Conservation (phyloP, 2,329 filamentous ascomycete genomes). For the Amauroascus verrucosus region DNA sequence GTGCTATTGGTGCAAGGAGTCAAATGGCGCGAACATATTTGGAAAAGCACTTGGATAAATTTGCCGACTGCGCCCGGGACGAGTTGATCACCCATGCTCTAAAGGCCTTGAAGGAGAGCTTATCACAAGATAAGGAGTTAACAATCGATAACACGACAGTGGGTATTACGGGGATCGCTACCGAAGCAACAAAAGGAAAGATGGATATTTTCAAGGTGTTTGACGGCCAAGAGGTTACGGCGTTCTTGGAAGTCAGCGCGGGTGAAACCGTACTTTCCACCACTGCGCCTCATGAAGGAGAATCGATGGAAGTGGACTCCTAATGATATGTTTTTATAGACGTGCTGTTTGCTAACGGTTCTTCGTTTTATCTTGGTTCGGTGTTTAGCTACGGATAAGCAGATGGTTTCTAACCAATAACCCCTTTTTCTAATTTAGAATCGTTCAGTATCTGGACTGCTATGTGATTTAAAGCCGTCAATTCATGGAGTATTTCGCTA, state of each 20-base stretch:
- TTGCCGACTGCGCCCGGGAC: slow-evolving; percentile 64
- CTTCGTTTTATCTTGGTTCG: slow-evolving; percentile 3
- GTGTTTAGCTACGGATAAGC: slow-evolving; percentile 6
- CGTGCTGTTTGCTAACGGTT: background rate
- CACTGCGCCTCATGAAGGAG: slow-evolving; percentile 36
- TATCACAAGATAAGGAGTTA: slow-evolving; percentile 94
- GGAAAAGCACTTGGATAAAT: slow-evolving; percentile 79
- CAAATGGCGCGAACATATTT: slow-evolving; percentile 98
- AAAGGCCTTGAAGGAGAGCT: slow-evolving; percentile 82
- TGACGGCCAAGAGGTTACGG: slow-evolving; percentile 76
- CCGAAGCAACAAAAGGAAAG: slow-evolving; percentile 42
- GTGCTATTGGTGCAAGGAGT: slow-evolving; percentile 87
- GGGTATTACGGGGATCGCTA: slow-evolving; percentile 62
- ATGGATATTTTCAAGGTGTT: slow-evolving; percentile 80
- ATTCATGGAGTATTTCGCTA: background rate
- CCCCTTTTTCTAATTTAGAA: background rate
- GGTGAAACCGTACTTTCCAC: slow-evolving; percentile 41
- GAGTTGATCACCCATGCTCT: slow-evolving; percentile 86
- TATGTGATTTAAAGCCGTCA: background rate
- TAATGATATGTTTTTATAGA: slow-evolving; percentile 17
- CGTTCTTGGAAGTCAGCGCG: slow-evolving; percentile 65
- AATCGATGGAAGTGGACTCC: slow-evolving; percentile 50
- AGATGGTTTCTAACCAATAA: slow-evolving; percentile 3
- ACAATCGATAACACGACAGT: slow-evolving; percentile 95
- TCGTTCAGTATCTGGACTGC: background rate